Base-by-base conservation (phyloP, 331 rosid species). In the Quercus lobata region DNA sequence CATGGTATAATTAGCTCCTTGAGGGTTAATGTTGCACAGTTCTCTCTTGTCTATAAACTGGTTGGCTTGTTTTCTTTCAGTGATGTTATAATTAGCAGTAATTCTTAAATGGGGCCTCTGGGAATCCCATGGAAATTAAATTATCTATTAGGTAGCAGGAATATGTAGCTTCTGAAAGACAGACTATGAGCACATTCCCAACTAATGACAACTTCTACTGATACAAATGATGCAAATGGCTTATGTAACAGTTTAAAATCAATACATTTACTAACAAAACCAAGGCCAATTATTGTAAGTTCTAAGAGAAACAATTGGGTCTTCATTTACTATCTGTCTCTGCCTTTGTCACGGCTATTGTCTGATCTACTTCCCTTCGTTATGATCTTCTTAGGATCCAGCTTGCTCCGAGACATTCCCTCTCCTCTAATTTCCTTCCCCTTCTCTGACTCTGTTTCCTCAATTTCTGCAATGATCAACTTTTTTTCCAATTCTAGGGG, bases 351-450 rank as follows among this genome's bases (percentile, higher is more conserved):
- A 78, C 76, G 81, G 60, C 90, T 83, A 77, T 81, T 88, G 70
- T 89, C 97, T 41, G 93, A 82, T 84, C 83, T 88, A 82, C 92
- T 87, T 80, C 90, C 89, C 83, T 82, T 91, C 66, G 79, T 73
- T 60, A 83, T 78, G 73, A 90, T 73, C 69, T 65, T 92, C 74
- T 81, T 93, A 41, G 94, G 84, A 68, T 93, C 91, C 84, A 88
- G 65, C 53, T 86, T 89, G 76, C 72, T 82, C 66, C 83, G 79
- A 24, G 91, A 78, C 71, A 71, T 77, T 76, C 77, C 85, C 75
- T 83, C 93, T 54, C 80, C 86, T 76, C 73, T 78, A 65, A 53
- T 62, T 58, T 79, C 84, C 73, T 86, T 86, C 69, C 75, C 86
- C 73, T 61, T 86, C 74, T 85, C 86, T 73, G 76, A 80, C 61